These are phyloP conservation scores for Monosporascus sp. DNA, from an alignment of 2,329 filamentous ascomycete species.

Conservation along the genomic window DNA sequence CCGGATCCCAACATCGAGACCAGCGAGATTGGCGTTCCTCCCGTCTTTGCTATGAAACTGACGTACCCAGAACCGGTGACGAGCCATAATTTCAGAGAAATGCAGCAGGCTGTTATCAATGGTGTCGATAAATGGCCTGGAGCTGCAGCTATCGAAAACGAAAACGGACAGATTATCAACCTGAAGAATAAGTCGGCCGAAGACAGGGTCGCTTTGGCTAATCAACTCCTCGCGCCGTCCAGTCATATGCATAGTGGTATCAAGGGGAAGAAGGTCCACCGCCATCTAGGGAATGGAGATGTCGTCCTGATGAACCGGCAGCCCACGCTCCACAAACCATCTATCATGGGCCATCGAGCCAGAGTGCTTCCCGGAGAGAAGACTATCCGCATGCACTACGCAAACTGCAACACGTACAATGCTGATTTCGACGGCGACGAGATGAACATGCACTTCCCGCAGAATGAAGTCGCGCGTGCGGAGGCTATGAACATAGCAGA, in stretches of 20 bases:
- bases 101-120: constrained; percentile 95
- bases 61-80: constrained; percentile 98
- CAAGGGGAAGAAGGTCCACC: constrained; percentile 91
- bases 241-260: constrained; percentile 68
- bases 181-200: constrained; percentile 82
- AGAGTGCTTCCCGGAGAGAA: constrained; percentile 90
- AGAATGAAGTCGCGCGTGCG: constrained; percentile 89
- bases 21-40: constrained; percentile 95
- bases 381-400: constrained; percentile 99
- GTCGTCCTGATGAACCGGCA: constrained; percentile 99
- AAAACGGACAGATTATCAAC: constrained; percentile 86
- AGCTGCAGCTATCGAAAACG: constrained; percentile 89
- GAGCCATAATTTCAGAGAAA: constrained; percentile 91
- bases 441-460: constrained; percentile 99
- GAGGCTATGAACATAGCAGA: constrained; percentile 92
- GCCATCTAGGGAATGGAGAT: constrained; percentile 93
- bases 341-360: constrained; percentile 96
- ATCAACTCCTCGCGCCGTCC: constrained; percentile 84
- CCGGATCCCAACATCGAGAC: constrained; percentile 98
- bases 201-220: constrained; percentile 83
- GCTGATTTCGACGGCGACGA: constrained; percentile 99
- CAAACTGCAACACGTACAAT: constrained; percentile 99
- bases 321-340: constrained; percentile 95
- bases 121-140: constrained; percentile 92
- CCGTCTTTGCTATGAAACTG: constrained; percentile 94